Evolutionary conservation across 2,329 filamentous ascomycete species (phyloP).

Genomic region (Phaeosphaeria sp.): DNA sequence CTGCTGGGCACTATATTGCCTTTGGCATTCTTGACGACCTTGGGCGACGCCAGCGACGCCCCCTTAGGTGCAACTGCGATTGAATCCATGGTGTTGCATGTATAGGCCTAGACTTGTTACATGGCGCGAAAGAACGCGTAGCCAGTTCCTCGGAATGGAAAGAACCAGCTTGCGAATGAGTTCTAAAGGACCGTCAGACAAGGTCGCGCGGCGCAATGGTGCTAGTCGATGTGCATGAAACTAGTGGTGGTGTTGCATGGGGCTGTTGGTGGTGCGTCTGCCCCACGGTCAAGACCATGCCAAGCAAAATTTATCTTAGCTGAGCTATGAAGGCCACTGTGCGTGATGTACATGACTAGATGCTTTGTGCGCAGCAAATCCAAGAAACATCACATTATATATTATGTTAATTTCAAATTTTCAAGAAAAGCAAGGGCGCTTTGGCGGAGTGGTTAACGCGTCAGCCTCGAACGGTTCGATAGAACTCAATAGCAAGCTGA

Average conservation of each 20-base stretch:
- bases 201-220: background rate
- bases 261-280: background rate
- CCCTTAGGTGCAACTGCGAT: slow-evolving; percentile 50
- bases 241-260: background rate
- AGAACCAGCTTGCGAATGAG: background rate
- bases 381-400: no score
- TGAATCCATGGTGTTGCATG: slow-evolving; percentile 45
- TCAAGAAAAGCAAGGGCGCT: no score
- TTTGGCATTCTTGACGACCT: slow-evolving; percentile 53
- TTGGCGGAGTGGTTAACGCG: slow-evolving; percentile 22
- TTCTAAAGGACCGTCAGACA: background rate
- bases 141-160: background rate
- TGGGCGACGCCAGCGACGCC: slow-evolving; percentile 50
- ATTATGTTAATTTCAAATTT: no score
- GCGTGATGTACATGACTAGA: no score
- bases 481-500: slow-evolving; percentile 31
- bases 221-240: background rate
- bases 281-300: background rate
- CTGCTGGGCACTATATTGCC: slow-evolving; percentile 47
- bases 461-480: slow-evolving; percentile 16
- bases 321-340: background rate
- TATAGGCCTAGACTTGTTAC: slow-evolving; percentile 10
- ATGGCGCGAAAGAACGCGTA: slow-evolving; percentile 21
- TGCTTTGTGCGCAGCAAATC: no score
- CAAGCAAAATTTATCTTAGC: background rate